Base-by-base conservation (phyloP, 345 rosid genomes). In the Luvunga scandens region DNA sequence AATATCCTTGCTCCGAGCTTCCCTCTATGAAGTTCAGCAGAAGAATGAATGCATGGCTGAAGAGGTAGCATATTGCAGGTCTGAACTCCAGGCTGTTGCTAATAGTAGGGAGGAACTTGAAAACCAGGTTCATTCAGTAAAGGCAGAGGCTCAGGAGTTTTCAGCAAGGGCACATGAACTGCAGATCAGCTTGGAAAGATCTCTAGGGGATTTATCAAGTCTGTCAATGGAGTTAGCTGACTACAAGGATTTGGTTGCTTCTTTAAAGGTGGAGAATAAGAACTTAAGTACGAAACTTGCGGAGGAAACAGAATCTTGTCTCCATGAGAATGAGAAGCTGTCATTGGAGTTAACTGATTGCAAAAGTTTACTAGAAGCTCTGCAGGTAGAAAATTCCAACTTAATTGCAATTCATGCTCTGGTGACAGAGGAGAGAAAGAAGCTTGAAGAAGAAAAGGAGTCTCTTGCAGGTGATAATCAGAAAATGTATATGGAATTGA, bases 61-160 rank as follows among this genome's bases (percentile, higher is more conserved):
- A 78, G 95, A 92, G 83, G 90, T 92, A 71, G 75, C 81, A 66
- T 84, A 69, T 60, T 86, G 93, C 84, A 88, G 79, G 80, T 89
- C 90, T 87, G 88, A 91, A 80, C 88, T 88, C 75, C 72, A 82
- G 72, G 84, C 82, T 72, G 80, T 82, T 81, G 69, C 83, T 30
- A 55, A 67, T 74, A 83, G 80, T 60, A 90, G 77, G 68, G 92
- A 85, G 83, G 90, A 88, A 73, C 89, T 87, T 66, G 80, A 81
- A 61, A 68, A 78, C 65, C 89, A 89, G 81, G 77, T 90, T 82
- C 72, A 71, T 86, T 81, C 82, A 66, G 81, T 88, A 69, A 86
- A 86, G 80, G 79, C 81, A 34, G 92, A 86, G 71, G 86, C 77
- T n/a, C 88, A 87, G 83, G 91, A 79, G 69, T 81, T 89, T 77